Base-by-base conservation (phyloP, 2,329 filamentous ascomycete genomes). In the Penicillium sp. region DNA sequence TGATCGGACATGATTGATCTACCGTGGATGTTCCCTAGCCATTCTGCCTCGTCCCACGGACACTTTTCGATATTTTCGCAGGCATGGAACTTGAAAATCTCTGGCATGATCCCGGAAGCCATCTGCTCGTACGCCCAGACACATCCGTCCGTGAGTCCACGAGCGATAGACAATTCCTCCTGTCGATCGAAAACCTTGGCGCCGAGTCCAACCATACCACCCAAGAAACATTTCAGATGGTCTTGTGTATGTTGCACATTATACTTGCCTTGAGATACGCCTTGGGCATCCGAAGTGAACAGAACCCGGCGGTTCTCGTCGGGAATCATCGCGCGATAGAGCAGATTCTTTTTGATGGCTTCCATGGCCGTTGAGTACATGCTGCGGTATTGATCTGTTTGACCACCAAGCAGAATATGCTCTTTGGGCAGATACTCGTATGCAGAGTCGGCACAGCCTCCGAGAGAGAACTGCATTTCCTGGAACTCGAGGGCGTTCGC, bases 41-140 rank as follows among this genome's bases (percentile, higher is more conserved):
- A 65, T 14, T 56, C 53, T n/a, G 52, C 60, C 45, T 77, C 70
- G 44, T 79, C 65, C 75, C 76, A 80, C 2, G 58, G 48, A 52
- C 77, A 80, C 9, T 57, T 37, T 4, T 62, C 51, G 4, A 51
- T 36, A n/a, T 64, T 50, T 9, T 59, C 52, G 53, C 77, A 81
- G 7, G 70, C 63, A 4, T 72, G 61, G 41, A 77, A 66, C 30
- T 72, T 62, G 45, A 77, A 73, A 10, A 67, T 60, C 54, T 82
- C 78, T 1, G 77, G 76, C 77, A 81, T 80, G 39, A 82, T 72
- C 2, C 77, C 76, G 2, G 72, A 64, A 0, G 75, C 72, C 41
- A 73, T 72, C 6, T 67, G 61, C 41, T 74, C 69, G 56, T 81
- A 81, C 0, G 75, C 72, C 76, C 76, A 82, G 18, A 80, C 72